Evolutionary conservation across 441 rosid genomes (phyloP).

Genomic region (Isatis lusitanica): DNA sequence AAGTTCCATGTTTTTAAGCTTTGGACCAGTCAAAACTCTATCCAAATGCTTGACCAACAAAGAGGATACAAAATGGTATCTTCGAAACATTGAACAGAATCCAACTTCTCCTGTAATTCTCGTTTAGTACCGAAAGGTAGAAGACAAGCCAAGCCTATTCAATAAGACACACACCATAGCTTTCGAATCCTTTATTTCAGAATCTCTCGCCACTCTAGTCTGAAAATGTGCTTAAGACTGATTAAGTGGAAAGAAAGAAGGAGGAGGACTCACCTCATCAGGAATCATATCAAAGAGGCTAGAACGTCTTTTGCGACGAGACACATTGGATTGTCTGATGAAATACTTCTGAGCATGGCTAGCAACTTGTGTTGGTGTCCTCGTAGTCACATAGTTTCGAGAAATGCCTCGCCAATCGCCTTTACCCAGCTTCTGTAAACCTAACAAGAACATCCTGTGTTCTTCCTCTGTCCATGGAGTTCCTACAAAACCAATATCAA

Average conservation of each 20-base stretch:
- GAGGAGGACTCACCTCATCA: constrained; percentile 53
- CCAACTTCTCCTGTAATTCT: background rate
- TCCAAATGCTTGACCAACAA: background rate
- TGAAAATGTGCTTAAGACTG: background rate
- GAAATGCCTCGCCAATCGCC: constrained; percentile 85
- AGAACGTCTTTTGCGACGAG: constrained; percentile 74
- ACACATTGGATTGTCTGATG: constrained; percentile 61
- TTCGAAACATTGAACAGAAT: background rate
- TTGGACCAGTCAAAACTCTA: background rate
- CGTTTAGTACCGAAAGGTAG: background rate
- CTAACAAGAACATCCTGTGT: constrained; percentile 69
- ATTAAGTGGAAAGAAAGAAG: background rate
- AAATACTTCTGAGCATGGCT: constrained; percentile 83
- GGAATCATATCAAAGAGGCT: constrained; percentile 72
- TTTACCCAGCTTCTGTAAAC: constrained; percentile 73
- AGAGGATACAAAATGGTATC: too few species aligned
- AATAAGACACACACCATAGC: background rate
- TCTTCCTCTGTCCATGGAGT: constrained; percentile 74
- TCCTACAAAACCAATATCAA: constrained; percentile 38
- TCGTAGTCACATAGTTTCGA: constrained; percentile 57
- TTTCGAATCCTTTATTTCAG: background rate
- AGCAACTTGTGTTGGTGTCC: constrained; percentile 81
- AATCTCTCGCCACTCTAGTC: background rate
- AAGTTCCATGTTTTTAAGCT: background rate
- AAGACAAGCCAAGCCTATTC: background rate